phyloP scores from a whole-genome alignment of 768 basidiomycete species.

The Rickenella mellea region DNA sequence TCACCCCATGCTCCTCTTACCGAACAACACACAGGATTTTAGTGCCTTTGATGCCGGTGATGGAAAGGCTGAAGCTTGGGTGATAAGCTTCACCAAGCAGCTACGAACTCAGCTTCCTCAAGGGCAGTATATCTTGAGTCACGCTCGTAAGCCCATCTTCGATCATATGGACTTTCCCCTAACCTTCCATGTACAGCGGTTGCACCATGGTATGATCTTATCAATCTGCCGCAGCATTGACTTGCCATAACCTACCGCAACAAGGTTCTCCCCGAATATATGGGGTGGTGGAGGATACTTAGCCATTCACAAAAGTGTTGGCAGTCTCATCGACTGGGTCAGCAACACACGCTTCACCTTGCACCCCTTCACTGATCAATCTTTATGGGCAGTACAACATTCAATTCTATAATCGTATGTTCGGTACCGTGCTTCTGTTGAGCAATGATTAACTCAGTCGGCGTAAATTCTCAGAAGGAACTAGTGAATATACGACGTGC shows the following conservation, averaged over 20 bases:
- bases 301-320: slow-evolving; percentile 26
- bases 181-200: slow-evolving; percentile 24
- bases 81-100: slow-evolving; percentile 26
- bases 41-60: slow-evolving; percentile 42
- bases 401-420: slow-evolving; percentile 26
- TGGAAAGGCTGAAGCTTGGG: slow-evolving; percentile 41
- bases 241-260: background rate
- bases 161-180: background rate
- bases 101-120: slow-evolving; percentile 24
- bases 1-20: background rate
- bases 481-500: slow-evolving; percentile 57
- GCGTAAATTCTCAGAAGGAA: slow-evolving; percentile 35
- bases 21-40: slow-evolving; percentile 37
- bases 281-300: slow-evolving; percentile 34
- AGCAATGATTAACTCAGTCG: background rate
- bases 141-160: slow-evolving; percentile 19
- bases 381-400: slow-evolving; percentile 28
- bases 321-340: slow-evolving; percentile 36
- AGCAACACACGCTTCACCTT: slow-evolving; percentile 2
- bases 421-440: background rate
- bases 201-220: slow-evolving; percentile 27
- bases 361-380: background rate
- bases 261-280: slow-evolving; percentile 23
- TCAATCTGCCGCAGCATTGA: background rate
- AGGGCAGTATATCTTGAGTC: slow-evolving; percentile 26